A percentile compares a stretch with the other conserved stretches of the same genome.
Conservation (phyloP, 2,329 filamentous ascomycete genomes). For the Dactylellina drechsleri region DNA sequence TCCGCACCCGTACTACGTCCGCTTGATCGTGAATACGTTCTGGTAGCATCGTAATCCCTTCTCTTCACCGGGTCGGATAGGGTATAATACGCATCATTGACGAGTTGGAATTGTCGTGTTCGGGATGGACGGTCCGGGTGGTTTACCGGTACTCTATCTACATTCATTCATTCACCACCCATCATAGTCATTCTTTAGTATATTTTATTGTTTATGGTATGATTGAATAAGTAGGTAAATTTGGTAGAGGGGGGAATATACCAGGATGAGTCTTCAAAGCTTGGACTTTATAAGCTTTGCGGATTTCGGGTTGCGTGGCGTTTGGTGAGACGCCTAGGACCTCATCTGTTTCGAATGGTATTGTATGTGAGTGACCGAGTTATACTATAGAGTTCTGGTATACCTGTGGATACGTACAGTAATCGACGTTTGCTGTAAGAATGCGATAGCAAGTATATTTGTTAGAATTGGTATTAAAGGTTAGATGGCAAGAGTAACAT, state of each 20-base stretch:
- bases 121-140: constrained; percentile 83
- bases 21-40: constrained; percentile 20
- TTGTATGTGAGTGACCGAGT: constrained; percentile 43
- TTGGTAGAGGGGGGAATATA: constrained; percentile 33
- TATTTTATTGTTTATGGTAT: no score
- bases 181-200: no score
- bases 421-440: constrained; percentile 27
- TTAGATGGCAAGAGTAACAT: background rate
- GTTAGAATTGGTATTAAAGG: no score
- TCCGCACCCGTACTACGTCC: background rate
- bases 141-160: constrained; percentile 81
- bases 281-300: constrained; percentile 92
- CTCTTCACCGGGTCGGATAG: constrained; percentile 82
- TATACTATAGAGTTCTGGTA: no score
- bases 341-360: constrained; percentile 73
- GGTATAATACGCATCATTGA: constrained; percentile 93
- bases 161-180: no score
- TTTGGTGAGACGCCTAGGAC: constrained; percentile 77
- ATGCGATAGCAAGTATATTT: background rate
- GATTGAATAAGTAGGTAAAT: background rate
- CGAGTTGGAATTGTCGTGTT: constrained; percentile 88
- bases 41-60: constrained; percentile 82
- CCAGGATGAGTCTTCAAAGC: constrained; percentile 50
- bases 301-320: constrained; percentile 83
- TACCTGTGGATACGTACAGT: constrained; percentile 21